Evolutionary conservation across 164 flowering plant species (phyloP).

Genomic region (Vitis riparia): DNA sequence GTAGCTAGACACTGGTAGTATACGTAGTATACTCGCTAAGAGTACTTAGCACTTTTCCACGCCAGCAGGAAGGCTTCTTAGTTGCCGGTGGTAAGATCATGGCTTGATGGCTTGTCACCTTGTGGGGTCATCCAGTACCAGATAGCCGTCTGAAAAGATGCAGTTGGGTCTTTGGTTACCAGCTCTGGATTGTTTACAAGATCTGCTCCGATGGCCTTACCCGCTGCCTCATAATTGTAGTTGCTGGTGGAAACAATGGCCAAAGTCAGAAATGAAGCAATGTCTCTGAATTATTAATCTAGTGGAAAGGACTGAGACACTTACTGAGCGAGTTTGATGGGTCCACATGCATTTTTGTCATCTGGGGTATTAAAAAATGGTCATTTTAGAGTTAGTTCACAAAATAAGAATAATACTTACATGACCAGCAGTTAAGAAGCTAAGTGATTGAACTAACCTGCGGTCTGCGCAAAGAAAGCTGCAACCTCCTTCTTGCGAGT

Average conservation of each 20-base stretch:
- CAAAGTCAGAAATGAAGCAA: no score
- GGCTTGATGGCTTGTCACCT: conserved; percentile 22
- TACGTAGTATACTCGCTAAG: no score
- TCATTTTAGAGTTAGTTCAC: no score
- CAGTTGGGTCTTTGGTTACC: conserved; percentile 15
- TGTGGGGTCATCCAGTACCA: conserved; percentile 36
- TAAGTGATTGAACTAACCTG: conserved; percentile 19
- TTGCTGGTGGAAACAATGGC: no score
- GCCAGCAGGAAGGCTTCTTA: no score
- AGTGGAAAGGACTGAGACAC: no score
- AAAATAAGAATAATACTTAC: no score
- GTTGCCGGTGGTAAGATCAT: conserved; percentile 16
- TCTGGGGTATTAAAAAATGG: no score
- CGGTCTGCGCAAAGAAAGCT: conserved; percentile 43
- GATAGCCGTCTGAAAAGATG: conserved; percentile 24
- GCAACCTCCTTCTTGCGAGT: conserved; percentile 36
- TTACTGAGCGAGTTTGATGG: background rate
- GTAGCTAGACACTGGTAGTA: no score
- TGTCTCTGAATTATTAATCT: no score
- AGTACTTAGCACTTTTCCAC: no score
- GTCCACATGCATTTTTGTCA: background rate
- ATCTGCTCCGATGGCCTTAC: conserved; percentile 14
- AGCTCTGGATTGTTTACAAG: conserved; percentile 18
- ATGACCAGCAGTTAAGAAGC: background rate
- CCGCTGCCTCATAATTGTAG: background rate